Evolutionary conservation across 1,284 basidiomycete genomes (phyloP).

Genomic region (Marasmius sp.): DNA sequence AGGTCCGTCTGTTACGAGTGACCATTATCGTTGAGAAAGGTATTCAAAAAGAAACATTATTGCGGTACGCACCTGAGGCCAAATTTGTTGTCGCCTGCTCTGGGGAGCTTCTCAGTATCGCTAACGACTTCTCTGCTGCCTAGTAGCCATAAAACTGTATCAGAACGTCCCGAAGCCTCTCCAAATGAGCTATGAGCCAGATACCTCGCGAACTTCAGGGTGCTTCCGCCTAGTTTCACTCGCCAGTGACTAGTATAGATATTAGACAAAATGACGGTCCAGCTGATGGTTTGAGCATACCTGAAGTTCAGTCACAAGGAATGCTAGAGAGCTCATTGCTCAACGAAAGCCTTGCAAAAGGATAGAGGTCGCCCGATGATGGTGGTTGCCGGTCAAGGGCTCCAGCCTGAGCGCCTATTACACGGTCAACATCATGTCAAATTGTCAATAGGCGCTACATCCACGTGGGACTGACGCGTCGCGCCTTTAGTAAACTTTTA

Average conservation of each 20-base stretch:
- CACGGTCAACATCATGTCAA: too few species aligned
- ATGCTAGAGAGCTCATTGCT: slow-evolving; percentile 45
- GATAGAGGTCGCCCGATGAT: too few species aligned
- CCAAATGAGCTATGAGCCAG: too few species aligned
- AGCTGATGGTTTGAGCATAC: slow-evolving; percentile 20
- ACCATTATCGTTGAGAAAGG: slow-evolving; percentile 4
- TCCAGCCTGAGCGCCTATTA: too few species aligned
- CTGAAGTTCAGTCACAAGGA: slow-evolving; percentile 49
- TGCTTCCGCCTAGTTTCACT: slow-evolving; percentile 82
- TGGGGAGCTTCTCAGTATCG: slow-evolving; percentile 73
- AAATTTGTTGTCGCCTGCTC: slow-evolving; percentile 66
- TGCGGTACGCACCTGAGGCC: slow-evolving; percentile 51
- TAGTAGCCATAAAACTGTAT: slow-evolving; percentile 20
- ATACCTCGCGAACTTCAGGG: slow-evolving; percentile 81
- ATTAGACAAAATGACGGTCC: background rate
- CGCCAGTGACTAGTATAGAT: slow-evolving; percentile 56
- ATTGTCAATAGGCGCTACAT: too few species aligned
- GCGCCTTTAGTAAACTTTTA: too few species aligned
- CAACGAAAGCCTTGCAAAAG: background rate
- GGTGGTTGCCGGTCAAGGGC: too few species aligned
- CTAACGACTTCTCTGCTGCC: slow-evolving; percentile 85
- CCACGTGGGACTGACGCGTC: too few species aligned
- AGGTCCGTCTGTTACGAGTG: slow-evolving; percentile 58
- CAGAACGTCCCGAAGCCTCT: too few species aligned
- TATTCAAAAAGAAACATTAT: slow-evolving; percentile 9